These are phyloP conservation scores for Baffinella frigidus DNA, from an alignment of 208 protist species.

Conservation along the genomic window DNA sequence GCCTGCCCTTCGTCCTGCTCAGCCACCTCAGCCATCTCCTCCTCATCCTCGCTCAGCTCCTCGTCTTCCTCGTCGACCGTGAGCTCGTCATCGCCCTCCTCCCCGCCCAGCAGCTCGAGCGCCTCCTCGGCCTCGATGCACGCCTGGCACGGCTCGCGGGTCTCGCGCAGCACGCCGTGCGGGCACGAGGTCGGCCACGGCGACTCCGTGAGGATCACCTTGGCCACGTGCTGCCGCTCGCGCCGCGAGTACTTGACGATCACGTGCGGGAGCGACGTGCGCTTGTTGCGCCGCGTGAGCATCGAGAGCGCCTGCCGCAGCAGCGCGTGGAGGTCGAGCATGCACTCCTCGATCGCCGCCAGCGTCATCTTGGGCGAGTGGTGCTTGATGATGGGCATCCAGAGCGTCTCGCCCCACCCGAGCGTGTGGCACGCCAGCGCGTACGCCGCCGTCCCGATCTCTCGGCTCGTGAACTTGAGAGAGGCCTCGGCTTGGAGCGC, in stretches of 20 bases:
- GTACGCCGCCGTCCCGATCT: constrained; percentile 9
- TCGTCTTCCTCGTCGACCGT: no score
- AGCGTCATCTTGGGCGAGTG: background rate
- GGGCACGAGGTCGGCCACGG: constrained; percentile 38
- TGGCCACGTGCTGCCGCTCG: constrained; percentile 56
- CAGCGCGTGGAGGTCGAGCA: constrained; percentile 39
- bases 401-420: constrained; percentile 45
- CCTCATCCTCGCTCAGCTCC: no score
- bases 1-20: background rate
- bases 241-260: constrained; percentile 54
- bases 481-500: constrained; percentile 39
- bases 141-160: background rate
- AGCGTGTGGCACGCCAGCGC: constrained; percentile 51
- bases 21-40: background rate
- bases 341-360: background rate
- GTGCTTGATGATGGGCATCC: constrained; percentile 45
- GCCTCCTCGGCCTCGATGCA: constrained; percentile 19
- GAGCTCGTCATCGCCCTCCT: no score
- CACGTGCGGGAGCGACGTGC: constrained; percentile 34
- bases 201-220: constrained; percentile 42
- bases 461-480: background rate
- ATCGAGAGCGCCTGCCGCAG: constrained; percentile 50
- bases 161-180: background rate
- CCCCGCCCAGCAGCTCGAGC: no score
- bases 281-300: constrained; percentile 29